These are phyloP conservation scores for Pelargonium citronellum DNA, from an alignment of 441 rosid species.

Conservation along the genomic window DNA sequence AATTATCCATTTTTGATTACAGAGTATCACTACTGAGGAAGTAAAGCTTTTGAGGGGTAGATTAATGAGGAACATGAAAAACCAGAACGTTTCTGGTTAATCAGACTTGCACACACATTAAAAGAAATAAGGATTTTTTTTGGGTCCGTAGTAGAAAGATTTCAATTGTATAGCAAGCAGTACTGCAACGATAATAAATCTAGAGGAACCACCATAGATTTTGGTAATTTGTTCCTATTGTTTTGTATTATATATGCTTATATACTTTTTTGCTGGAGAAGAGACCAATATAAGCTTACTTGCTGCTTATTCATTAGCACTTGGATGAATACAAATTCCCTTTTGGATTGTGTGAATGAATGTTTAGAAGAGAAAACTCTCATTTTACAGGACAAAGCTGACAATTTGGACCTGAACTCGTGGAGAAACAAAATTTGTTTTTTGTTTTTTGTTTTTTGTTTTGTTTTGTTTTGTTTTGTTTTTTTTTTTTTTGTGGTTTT, in stretches of 20 bases:
- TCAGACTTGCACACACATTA: neutral
- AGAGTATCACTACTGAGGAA: neutral
- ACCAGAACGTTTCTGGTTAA: neutral
- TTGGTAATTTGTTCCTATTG: neutral
- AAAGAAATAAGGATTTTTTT: neutral
- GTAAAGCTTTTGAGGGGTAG: conserved; percentile 1
- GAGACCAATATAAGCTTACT: no score
- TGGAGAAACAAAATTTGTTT: no score
- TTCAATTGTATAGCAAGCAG: neutral
- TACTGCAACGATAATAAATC: neutral
- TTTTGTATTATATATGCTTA: neutral
- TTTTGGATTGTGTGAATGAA: no score
- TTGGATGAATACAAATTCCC: no score
- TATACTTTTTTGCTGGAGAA: neutral
- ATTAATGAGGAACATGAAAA: neutral
- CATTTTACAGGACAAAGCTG: no score
- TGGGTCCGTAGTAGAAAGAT: neutral
- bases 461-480: no score
- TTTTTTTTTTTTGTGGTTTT: no score
- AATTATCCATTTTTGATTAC: conserved; percentile 11
- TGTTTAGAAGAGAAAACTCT: no score
- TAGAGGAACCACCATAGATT: neutral
- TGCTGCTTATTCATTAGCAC: no score
- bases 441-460: no score
- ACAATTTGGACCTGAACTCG: no score